These are phyloP conservation scores for Ochetophila trinervis DNA, from an alignment of 306 rosid species.

Conservation along the genomic window DNA sequence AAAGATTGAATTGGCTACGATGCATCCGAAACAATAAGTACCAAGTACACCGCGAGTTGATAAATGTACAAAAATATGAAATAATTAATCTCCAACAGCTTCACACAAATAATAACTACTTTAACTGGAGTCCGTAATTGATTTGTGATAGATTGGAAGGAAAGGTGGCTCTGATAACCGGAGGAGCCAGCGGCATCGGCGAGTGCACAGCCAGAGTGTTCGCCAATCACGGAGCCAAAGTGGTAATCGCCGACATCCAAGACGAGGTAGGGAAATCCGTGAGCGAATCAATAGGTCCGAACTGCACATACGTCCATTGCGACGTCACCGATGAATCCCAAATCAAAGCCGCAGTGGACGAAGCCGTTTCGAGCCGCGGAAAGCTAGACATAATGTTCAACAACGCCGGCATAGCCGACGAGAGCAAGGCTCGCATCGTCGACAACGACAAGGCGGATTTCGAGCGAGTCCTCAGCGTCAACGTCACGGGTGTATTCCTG, in stretches of 20 bases:
- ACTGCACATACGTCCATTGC: slow-evolving; percentile 47
- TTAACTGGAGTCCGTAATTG: too few relatives aligned
- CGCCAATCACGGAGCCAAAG: slow-evolving; percentile 57
- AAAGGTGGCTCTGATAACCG: slow-evolving; percentile 78
- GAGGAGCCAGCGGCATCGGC: slow-evolving; percentile 89
- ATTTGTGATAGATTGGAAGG: slow-evolving; percentile 56
- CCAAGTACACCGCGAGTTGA: too few relatives aligned
- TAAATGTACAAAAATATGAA: too few relatives aligned
- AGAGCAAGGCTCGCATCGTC: slow-evolving; percentile 42
- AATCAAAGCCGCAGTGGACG: slow-evolving; percentile 41
- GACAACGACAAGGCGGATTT: slow-evolving; percentile 61
- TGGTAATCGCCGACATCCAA: slow-evolving; percentile 69
- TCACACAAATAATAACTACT: too few relatives aligned
- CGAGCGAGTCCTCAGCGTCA: slow-evolving; percentile 59
- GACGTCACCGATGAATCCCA: slow-evolving; percentile 73
- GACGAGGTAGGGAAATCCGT: slow-evolving; percentile 51
- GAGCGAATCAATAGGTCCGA: slow-evolving; percentile 38
- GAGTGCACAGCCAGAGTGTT: slow-evolving; percentile 59
- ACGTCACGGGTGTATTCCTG: slow-evolving; percentile 61
- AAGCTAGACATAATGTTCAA: slow-evolving; percentile 83
- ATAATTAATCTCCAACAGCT: too few relatives aligned
- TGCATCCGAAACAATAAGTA: too few relatives aligned
- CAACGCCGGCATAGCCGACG: slow-evolving; percentile 62
- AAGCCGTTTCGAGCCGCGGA: slow-evolving; percentile 36
- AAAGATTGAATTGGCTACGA: too few relatives aligned